phyloP scores from a whole-genome alignment of 1,284 basidiomycete species.

The Macrocybe sp. region DNA sequence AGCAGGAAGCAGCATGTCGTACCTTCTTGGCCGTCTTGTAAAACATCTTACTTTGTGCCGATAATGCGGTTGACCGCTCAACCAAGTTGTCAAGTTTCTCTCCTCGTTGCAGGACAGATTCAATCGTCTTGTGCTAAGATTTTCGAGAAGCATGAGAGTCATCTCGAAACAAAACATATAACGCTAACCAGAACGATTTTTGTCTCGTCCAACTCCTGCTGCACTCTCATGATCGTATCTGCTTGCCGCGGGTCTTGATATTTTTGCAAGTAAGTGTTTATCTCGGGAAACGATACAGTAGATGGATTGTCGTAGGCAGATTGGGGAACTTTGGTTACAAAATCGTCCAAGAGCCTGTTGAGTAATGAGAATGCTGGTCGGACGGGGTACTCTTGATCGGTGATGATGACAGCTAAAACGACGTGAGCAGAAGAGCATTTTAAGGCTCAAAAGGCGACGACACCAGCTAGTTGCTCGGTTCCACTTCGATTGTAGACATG shows the following conservation, averaged over 20 bases:
- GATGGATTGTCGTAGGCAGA: constrained; percentile 59
- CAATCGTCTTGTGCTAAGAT: constrained; percentile 95
- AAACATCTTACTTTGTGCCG: constrained; percentile 91
- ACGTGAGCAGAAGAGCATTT: constrained; percentile 5
- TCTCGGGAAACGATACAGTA: constrained; percentile 65
- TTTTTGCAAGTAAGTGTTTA: constrained; percentile 81
- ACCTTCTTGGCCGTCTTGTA: constrained; percentile 94
- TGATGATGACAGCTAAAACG: constrained; percentile 79
- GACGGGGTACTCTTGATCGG: constrained; percentile 95
- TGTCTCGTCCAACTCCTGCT: constrained; percentile 98
- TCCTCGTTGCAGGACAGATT: constrained; percentile 92
- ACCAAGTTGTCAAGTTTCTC: constrained; percentile 98
- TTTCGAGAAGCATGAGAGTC: constrained; percentile 2
- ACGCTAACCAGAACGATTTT: constrained; percentile 89
- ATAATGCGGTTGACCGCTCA: constrained; percentile 89
- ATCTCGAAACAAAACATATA: constrained; percentile 5
- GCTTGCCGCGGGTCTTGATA: constrained; percentile 99
- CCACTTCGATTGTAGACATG: constrained; percentile 89
- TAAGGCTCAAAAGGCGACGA: constrained; percentile 19
- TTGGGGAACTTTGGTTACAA: constrained; percentile 74
- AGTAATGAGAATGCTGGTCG: constrained; percentile 95
- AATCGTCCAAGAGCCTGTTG: constrained; percentile 94
- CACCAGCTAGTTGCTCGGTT: constrained; percentile 77
- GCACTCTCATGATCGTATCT: constrained; percentile 98
- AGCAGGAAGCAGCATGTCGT: constrained; percentile 14